Evolutionary conservation across 2,329 filamentous ascomycete genomes (phyloP), one percentile per base, ranked within the genome.

Genomic region (Diaporthe velutina): DNA sequence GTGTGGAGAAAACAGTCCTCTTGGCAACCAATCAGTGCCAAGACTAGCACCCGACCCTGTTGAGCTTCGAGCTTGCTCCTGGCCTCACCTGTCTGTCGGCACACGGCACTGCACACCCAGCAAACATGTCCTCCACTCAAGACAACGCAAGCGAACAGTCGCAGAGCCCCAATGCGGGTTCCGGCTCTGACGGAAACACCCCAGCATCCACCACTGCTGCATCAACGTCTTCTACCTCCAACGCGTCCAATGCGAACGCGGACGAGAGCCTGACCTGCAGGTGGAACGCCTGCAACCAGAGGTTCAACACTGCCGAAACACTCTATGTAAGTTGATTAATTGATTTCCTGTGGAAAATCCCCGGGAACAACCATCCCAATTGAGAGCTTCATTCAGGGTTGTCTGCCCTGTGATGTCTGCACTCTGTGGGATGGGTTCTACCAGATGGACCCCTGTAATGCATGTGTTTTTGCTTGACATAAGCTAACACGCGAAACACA

Each of bases 241-340:
- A 66, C 33, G 42, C 68, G 3, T 87, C 86, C 58, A 86, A 85
- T 73, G 84, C 84, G 85, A 73, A 67, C 67, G 75, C 70, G 9
- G 86, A 89, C 42, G 90, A 92, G 77, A 89, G 88, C 79, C 86
- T 92, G 45, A 86, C 87, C 72, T 92, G 90, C 82, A 89, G 89
- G 78, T 92, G 90, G 90, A 87, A 87, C 75, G 84, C 85, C 71
- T 92, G 90, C 80, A 86, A 86, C 79, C 88, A 91, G 79, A 90
- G 89, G 78, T 92, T 92, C 79, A 84, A 83, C 58, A 87, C 85
- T 12, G 87, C 90, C 19, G 90, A 92, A 81, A 83, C 84, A 74
- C 88, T 92, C 78, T 92, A 92, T 81, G 90, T 92, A 86, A 84
- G 89, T 84, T 66, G 2, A 2, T 25, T 0, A 42, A n/a, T 13